A percentile compares a stretch with the other conserved stretches of the same genome.
phyloP scores from a whole-genome alignment of 169 alveolate species.

The Eimeria zaria region DNA sequence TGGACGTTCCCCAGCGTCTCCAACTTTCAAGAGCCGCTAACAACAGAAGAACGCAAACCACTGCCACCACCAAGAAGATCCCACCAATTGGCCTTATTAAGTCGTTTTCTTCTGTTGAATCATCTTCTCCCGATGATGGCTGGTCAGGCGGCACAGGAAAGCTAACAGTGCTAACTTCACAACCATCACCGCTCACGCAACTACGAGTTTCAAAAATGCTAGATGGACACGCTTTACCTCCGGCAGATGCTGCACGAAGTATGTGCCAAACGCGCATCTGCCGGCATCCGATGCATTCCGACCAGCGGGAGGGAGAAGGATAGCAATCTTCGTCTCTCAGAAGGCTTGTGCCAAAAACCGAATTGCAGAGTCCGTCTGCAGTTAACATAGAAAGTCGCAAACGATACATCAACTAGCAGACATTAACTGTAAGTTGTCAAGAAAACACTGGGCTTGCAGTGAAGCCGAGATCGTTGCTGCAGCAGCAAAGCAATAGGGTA shows the following conservation, averaged over 20 bases:
- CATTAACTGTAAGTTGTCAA: background rate
- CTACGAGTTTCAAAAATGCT: constrained; percentile 62
- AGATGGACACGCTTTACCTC: constrained; percentile 58
- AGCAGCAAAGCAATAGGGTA: background rate
- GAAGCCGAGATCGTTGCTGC: background rate
- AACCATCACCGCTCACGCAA: constrained; percentile 52
- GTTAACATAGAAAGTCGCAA: background rate
- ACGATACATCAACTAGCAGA: background rate
- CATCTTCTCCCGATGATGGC: constrained; percentile 33
- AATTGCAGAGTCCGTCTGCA: constrained; percentile 48
- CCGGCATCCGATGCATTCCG: constrained; percentile 73
- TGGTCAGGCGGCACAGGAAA: constrained; percentile 72
- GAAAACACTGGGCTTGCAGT: background rate
- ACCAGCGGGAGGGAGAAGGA: constrained; percentile 78
- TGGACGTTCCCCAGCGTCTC: constrained; percentile 80
- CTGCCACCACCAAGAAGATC: constrained; percentile 17
- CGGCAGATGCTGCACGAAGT: constrained; percentile 69
- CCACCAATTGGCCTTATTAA: constrained; percentile 69
- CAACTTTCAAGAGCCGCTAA: constrained; percentile 63
- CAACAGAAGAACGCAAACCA: constrained; percentile 22
- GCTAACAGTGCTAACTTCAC: constrained; percentile 55
- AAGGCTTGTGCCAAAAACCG: constrained; percentile 59
- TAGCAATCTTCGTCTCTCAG: constrained; percentile 54
- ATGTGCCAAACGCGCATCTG: constrained; percentile 75
- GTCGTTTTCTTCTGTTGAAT: constrained; percentile 29